phyloP scores from a whole-genome alignment of 2,329 filamentous ascomycete species.

The Aspergillus udagawae region DNA sequence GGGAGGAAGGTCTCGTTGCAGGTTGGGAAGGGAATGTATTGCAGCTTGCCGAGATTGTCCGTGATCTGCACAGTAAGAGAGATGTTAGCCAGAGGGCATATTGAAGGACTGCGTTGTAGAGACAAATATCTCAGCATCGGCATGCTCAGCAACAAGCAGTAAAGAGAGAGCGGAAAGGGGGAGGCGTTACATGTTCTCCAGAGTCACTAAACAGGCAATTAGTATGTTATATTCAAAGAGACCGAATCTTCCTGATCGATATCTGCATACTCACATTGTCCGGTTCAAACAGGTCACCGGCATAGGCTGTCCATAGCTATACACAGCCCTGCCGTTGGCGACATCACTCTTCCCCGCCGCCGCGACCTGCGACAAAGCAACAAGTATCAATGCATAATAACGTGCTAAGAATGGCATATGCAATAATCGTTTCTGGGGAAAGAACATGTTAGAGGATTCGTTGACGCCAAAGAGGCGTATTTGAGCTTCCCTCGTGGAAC shows the following conservation, averaged over 20 bases:
- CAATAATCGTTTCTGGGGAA: slow-evolving; percentile 1
- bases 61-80: slow-evolving; percentile 52
- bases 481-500: neutral
- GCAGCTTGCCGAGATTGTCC: slow-evolving; percentile 72
- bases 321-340: slow-evolving; percentile 25
- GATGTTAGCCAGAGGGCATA: neutral
- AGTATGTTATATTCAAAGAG: neutral
- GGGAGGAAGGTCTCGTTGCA: slow-evolving; percentile 85
- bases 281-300: slow-evolving; percentile 70
- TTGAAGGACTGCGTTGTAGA: neutral
- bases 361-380: slow-evolving; percentile 16
- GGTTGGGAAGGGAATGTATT: slow-evolving; percentile 86
- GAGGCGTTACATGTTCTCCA: slow-evolving; percentile 26
- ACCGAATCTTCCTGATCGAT: neutral
- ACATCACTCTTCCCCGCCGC: slow-evolving; percentile 21
- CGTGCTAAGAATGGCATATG: neutral
- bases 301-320: slow-evolving; percentile 58
- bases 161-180: neutral
- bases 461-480: slow-evolving; percentile 1
- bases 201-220: slow-evolving; percentile 20
- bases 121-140: neutral
- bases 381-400: slow-evolving; percentile 14
- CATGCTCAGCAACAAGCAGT: neutral
- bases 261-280: slow-evolving; percentile 55
- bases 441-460: slow-evolving; percentile 7